A percentile compares a stretch with the other conserved stretches of the same genome.
Evolutionary conservation across 192 early-diverging fungal genomes (phyloP).

Genomic region (Paraglomus brasilianum): DNA sequence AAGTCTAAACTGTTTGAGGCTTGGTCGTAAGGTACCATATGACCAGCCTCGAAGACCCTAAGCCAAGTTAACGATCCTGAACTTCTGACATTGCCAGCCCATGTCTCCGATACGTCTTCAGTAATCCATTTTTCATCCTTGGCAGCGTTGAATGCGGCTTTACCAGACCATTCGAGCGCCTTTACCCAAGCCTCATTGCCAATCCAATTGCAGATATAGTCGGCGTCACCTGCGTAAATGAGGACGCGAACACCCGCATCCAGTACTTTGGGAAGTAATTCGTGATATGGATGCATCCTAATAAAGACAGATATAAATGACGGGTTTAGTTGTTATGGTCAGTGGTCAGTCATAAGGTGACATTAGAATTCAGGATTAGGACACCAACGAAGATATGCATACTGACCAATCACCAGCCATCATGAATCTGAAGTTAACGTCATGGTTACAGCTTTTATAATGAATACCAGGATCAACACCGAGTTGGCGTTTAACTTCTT

Average conservation of each 20-base stretch:
- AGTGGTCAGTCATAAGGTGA: neutral
- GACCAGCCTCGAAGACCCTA: constrained; percentile 82
- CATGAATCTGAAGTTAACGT: constrained; percentile 77
- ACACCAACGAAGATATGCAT: neutral
- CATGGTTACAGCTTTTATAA: constrained; percentile 82
- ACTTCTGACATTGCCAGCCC: constrained; percentile 67
- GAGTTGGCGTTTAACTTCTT: constrained; percentile 71
- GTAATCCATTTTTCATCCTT: constrained; percentile 71
- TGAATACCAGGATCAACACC: constrained; percentile 61
- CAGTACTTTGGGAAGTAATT: constrained; percentile 67
- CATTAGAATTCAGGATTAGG: too few species aligned
- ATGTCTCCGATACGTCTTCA: constrained; percentile 45
- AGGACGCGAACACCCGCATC: constrained; percentile 79
- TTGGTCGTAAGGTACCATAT: constrained; percentile 95
- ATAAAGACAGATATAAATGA: constrained; percentile 37
- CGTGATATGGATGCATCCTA: constrained; percentile 80
- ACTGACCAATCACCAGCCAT: constrained; percentile 74
- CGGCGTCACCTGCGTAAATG: constrained; percentile 91
- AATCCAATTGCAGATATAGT: constrained; percentile 91
- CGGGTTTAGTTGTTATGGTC: neutral
- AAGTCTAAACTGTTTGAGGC: constrained; percentile 78
- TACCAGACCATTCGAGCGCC: constrained; percentile 82
- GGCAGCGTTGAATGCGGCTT: constrained; percentile 64
- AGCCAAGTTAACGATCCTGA: constrained; percentile 81
- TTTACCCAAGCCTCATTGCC: constrained; percentile 91